Percentiles rank a stretch among this genome's conserved stretches.
Conservation (phyloP, 2,329 filamentous ascomycete species). For the Cryphonectria radicalis region DNA sequence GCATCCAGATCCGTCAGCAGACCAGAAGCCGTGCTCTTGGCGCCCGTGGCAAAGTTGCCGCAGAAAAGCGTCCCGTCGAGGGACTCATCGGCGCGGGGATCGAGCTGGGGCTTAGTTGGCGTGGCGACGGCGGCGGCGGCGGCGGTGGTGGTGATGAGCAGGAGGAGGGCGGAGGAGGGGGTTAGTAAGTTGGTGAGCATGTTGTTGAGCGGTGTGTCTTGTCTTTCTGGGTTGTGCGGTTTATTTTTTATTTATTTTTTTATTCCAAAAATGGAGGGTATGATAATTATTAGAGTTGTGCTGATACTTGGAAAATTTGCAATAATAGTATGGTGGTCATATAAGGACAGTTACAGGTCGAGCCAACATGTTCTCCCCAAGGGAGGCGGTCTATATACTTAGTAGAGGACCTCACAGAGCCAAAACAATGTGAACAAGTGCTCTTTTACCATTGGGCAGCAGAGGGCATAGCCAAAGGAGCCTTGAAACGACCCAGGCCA, state of each 20-base stretch:
- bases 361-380: not conserved
- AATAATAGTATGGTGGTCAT: not conserved
- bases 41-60: conserved; percentile 20
- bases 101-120: not conserved
- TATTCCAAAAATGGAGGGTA: not conserved
- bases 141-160: conserved; percentile 3
- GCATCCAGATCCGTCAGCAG: conserved; percentile 11
- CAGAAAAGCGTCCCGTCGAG: conserved; percentile 23
- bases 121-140: not conserved
- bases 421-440: not conserved
- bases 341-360: not conserved
- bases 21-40: not conserved
- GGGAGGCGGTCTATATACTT: not conserved
- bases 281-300: not conserved
- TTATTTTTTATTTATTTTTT: not conserved
- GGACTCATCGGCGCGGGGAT: conserved; percentile 12
- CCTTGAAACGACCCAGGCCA: too few species aligned
- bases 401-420: not conserved
- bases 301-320: not conserved
- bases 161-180: not conserved
- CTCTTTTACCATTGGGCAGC: not conserved
- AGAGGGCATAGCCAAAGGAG: not conserved
- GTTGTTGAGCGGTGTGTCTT: not conserved
- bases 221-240: not conserved
- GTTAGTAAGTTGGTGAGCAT: not conserved